Conservation (phyloP, 106 monocot species). For the Ottelia alismoides region DNA sequence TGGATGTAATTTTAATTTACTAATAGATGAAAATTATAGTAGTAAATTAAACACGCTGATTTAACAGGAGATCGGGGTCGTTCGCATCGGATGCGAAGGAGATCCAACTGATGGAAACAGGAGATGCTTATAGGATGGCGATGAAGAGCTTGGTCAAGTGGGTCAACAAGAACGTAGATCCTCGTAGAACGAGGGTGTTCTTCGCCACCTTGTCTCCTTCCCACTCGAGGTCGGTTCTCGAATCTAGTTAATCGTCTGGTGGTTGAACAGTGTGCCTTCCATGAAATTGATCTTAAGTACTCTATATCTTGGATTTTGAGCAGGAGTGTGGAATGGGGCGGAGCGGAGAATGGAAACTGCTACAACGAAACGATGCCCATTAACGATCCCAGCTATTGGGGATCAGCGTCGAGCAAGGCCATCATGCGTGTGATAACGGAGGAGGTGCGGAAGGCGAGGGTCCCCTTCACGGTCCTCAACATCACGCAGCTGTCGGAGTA, state of each 20-base stretch:
- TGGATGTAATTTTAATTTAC: background rate
- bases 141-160: slow-evolving; percentile 76
- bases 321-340: slow-evolving; percentile 62
- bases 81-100: slow-evolving; percentile 47
- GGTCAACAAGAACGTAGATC: slow-evolving; percentile 40
- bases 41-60: background rate
- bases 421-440: slow-evolving; percentile 32
- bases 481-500: slow-evolving; percentile 67
- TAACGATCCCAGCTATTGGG: slow-evolving; percentile 16
- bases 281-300: too few species aligned
- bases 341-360: slow-evolving; percentile 30
- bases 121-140: slow-evolving; percentile 34
- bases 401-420: slow-evolving; percentile 29
- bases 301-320: too few species aligned
- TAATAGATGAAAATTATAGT: background rate
- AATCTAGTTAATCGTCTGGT: too few species aligned
- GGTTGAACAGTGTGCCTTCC: too few species aligned
- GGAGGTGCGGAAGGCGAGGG: background rate
- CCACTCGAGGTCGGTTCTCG: slow-evolving; percentile 76
- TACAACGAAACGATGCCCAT: slow-evolving; percentile 66
- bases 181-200: slow-evolving; percentile 48
- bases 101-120: slow-evolving; percentile 43
- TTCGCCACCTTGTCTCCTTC: slow-evolving; percentile 65
- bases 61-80: slow-evolving; percentile 11
- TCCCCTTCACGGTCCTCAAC: slow-evolving; percentile 28